Conservation (phyloP, 768 basidiomycete genomes). For the Lentinus tigrinus region DNA sequence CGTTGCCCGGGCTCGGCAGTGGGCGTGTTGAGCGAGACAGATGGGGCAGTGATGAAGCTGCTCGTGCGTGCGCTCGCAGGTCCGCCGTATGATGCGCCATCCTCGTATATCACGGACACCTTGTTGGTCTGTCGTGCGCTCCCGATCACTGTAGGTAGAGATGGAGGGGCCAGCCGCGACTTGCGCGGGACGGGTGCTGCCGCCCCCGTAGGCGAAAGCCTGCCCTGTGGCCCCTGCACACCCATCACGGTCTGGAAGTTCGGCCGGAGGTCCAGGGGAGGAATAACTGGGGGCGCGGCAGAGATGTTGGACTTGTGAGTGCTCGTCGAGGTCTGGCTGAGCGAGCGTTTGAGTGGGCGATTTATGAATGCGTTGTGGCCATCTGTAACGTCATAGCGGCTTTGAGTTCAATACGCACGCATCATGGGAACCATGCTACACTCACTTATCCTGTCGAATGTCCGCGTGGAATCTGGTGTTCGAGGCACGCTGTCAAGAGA, state of each 20-base stretch:
- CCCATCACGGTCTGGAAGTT: constrained; percentile 38
- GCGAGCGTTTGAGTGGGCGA: constrained; percentile 63
- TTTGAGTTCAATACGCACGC: not conserved
- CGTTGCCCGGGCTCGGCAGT: constrained; percentile 8
- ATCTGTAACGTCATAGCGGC: not conserved
- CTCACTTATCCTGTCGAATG: constrained; percentile 25
- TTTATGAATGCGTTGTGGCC: constrained; percentile 55
- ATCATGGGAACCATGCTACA: not conserved
- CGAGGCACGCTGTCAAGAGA: constrained; percentile 22
- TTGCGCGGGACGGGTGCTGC: constrained; percentile 19
- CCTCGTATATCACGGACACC: constrained; percentile 34
- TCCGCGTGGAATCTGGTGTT: constrained; percentile 30
- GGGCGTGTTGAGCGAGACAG: constrained; percentile 20
- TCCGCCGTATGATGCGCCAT: constrained; percentile 5
- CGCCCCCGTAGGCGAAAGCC: constrained; percentile 9
- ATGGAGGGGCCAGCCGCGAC: constrained; percentile 18
- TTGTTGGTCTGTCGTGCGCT: constrained; percentile 20
- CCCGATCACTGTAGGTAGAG: constrained; percentile 24
- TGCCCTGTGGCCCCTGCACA: constrained; percentile 9
- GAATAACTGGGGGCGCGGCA: constrained; percentile 46
- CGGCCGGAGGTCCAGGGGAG: constrained; percentile 58
- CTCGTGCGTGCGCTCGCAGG: constrained; percentile 22
- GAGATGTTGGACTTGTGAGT: constrained; percentile 49
- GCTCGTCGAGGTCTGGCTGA: constrained; percentile 61
- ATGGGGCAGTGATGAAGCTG: constrained; percentile 36